phyloP scores from a whole-genome alignment of 108 stramenopile species.

The Pseudonitzschia multiseries region DNA sequence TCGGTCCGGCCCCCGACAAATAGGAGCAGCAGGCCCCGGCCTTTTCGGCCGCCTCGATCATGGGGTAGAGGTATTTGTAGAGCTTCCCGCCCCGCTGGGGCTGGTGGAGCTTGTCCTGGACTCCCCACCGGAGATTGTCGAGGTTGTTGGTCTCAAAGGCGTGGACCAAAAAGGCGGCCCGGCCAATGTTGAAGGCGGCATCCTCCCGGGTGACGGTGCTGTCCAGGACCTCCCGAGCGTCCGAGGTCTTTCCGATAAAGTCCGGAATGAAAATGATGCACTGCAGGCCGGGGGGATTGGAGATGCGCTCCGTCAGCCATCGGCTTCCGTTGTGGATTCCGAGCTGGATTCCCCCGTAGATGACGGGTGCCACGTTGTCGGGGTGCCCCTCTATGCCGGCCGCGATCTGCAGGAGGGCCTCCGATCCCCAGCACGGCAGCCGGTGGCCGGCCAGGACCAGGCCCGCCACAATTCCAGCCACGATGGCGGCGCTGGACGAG shows the following conservation, averaged over 20 bases:
- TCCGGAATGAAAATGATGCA: slow-evolving; percentile 97
- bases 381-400: slow-evolving; percentile 98
- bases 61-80: slow-evolving; percentile 92
- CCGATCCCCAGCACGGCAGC: slow-evolving; percentile 93
- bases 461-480: slow-evolving; percentile 97
- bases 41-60: slow-evolving; percentile 91
- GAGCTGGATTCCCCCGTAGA: slow-evolving; percentile 98
- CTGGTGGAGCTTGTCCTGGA: slow-evolving; percentile 95
- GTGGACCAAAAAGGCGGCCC: slow-evolving; percentile 94
- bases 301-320: slow-evolving; percentile 94
- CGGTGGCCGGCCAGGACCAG: slow-evolving; percentile 95
- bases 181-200: slow-evolving; percentile 96
- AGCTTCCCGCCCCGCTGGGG: slow-evolving; percentile 92
- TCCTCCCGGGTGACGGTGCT: slow-evolving; percentile 78
- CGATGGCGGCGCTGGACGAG: slow-evolving; percentile 95
- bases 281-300: slow-evolving; percentile 87
- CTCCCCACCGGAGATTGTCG: slow-evolving; percentile 90
- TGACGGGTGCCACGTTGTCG: slow-evolving; percentile 97
- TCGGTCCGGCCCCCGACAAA: slow-evolving; percentile 95
- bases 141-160: slow-evolving; percentile 88
- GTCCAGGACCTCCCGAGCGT: slow-evolving; percentile 82
- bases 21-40: slow-evolving; percentile 95
- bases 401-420: slow-evolving; percentile 96
- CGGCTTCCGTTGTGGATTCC: slow-evolving; percentile 96
- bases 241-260: slow-evolving; percentile 95